Conservation (phyloP, 441 rosid genomes). For the Croton laevigatus region DNA sequence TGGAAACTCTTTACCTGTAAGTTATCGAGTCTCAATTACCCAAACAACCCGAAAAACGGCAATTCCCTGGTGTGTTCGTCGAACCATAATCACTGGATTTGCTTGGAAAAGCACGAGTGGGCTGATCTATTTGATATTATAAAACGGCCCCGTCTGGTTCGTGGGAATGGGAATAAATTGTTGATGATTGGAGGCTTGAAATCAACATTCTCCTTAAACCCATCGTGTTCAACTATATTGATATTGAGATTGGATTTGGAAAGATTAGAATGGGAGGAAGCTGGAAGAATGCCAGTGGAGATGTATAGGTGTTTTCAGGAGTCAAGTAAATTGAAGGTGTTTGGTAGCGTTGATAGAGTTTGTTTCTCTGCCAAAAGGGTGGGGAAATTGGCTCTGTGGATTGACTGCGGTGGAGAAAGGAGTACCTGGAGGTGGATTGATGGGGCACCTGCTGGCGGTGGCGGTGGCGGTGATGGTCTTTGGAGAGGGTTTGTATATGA, state of each 20-base stretch:
- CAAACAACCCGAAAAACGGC: background rate
- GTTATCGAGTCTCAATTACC: constrained; percentile 28
- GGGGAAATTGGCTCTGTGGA: constrained; percentile 79
- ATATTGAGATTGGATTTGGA: constrained; percentile 72
- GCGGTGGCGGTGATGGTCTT: constrained; percentile 47
- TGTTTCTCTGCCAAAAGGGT: constrained; percentile 77
- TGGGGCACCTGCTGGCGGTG: constrained; percentile 43
- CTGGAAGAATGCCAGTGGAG: constrained; percentile 77
- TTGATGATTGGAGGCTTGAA: constrained; percentile 81
- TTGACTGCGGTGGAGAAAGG: constrained; percentile 31
- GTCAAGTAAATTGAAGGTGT: constrained; percentile 82
- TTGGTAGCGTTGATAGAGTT: constrained; percentile 77
- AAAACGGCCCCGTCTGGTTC: constrained; percentile 71
- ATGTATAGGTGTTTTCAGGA: constrained; percentile 74
- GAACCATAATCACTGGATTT: constrained; percentile 49
- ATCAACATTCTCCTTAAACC: constrained; percentile 64
- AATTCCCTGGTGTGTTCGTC: constrained; percentile 8
- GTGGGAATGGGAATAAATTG: constrained; percentile 51
- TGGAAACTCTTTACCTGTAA: constrained; percentile 76
- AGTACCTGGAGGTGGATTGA: constrained; percentile 79
- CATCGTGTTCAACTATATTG: constrained; percentile 70
- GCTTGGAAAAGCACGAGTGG: constrained; percentile 80
- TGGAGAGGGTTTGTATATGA: constrained; percentile 74
- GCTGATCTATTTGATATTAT: constrained; percentile 78
- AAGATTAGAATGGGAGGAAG: constrained; percentile 86